These are phyloP conservation scores for Neotropicomus parvogracilis DNA, from an alignment of 1,284 basidiomycete species.

Conservation along the genomic window DNA sequence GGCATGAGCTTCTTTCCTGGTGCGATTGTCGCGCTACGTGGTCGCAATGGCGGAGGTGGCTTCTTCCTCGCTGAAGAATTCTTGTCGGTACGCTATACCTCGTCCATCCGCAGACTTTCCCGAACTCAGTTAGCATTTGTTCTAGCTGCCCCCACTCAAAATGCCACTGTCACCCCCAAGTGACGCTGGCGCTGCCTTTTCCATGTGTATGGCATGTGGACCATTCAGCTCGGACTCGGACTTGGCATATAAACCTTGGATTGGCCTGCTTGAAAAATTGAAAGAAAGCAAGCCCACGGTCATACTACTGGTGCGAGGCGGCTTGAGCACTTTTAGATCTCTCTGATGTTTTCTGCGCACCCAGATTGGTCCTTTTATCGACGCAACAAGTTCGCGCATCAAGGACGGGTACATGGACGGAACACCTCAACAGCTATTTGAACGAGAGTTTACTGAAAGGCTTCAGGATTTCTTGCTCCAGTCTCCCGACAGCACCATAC, in stretches of 20 bases:
- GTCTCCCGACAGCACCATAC: slow-evolving; percentile 65
- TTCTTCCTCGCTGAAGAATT: slow-evolving; percentile 85
- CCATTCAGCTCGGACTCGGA: slow-evolving; percentile 81
- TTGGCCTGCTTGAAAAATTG: slow-evolving; percentile 54
- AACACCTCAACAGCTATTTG: slow-evolving; percentile 70
- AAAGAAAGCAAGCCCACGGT: slow-evolving; percentile 68
- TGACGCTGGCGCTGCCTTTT: slow-evolving; percentile 47
- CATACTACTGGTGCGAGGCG: slow-evolving; percentile 65
- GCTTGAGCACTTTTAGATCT: neutral
- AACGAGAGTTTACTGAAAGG: slow-evolving; percentile 57
- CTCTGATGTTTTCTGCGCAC: slow-evolving; percentile 6
- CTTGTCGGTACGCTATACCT: slow-evolving; percentile 52
- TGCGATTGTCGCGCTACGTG: slow-evolving; percentile 82
- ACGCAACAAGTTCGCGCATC: slow-evolving; percentile 70
- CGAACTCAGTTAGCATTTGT: neutral
- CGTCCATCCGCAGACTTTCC: neutral
- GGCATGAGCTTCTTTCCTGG: slow-evolving; percentile 86
- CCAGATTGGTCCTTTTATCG: slow-evolving; percentile 89
- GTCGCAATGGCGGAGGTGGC: slow-evolving; percentile 86
- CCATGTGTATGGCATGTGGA: slow-evolving; percentile 70
- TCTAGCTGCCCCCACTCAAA: slow-evolving; percentile 50
- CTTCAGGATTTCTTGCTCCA: slow-evolving; percentile 58
- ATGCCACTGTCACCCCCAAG: slow-evolving; percentile 36
- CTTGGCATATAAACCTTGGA: slow-evolving; percentile 71
- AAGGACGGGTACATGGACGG: slow-evolving; percentile 67